These are phyloP conservation scores for Prasinococcaceae sp. DNA, from an alignment of 139 green algal genomes.

Conservation along the genomic window DNA sequence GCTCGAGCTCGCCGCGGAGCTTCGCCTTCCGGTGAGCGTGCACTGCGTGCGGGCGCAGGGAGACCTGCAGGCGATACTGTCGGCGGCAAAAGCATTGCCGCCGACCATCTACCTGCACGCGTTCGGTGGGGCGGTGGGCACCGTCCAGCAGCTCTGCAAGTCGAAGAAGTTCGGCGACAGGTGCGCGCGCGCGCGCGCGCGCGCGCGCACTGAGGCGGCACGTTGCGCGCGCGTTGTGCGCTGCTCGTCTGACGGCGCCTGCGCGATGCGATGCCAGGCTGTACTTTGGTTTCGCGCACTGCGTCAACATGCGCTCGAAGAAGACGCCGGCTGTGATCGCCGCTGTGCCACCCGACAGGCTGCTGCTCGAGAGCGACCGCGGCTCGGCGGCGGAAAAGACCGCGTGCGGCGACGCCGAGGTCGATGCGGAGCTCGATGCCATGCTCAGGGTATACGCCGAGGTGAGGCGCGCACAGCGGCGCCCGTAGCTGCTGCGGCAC, in stretches of 20 bases:
- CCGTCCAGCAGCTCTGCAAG: not conserved
- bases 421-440: slow-evolving; percentile 13
- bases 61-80: no score
- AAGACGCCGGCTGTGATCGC: slow-evolving; percentile 8
- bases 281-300: slow-evolving; percentile 6
- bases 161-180: slow-evolving; percentile 1
- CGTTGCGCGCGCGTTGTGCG: no score
- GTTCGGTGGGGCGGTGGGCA: not conserved
- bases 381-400: not conserved
- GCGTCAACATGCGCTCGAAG: slow-evolving; percentile 4
- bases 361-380: slow-evolving; percentile 33
- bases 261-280: no score
- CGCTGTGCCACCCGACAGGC: slow-evolving; percentile 25
- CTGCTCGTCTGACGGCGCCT: no score
- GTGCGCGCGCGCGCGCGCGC: no score
- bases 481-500: no score
- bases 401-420: no score
- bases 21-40: slow-evolving; percentile 36
- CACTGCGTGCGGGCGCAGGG: slow-evolving; percentile 44
- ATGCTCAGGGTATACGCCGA: slow-evolving; percentile 10
- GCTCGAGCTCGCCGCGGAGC: slow-evolving; percentile 34
- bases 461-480: slow-evolving; percentile 1
- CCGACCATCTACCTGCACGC: slow-evolving; percentile 5
- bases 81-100: no score
- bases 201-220: no score